Evolutionary conservation across 306 rosid genomes (phyloP).

Genomic region (Malus sylvestris): DNA sequence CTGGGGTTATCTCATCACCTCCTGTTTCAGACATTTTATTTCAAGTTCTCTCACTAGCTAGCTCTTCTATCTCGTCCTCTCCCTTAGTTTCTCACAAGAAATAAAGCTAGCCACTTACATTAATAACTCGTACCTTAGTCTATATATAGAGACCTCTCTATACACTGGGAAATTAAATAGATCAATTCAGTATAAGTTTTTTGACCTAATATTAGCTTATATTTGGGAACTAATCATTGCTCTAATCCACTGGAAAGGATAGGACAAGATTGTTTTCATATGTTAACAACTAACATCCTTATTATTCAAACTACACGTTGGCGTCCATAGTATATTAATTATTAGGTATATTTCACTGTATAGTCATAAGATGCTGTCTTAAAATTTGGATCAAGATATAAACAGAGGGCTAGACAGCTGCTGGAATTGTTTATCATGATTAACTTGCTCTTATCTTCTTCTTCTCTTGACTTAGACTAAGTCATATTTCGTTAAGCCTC

Average conservation of each 20-base stretch:
- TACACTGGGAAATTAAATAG: not conserved
- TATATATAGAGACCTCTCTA: not conserved
- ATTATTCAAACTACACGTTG: not conserved
- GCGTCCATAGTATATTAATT: not conserved
- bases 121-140: not conserved
- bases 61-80: not conserved
- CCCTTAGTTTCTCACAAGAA: not conserved
- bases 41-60: not conserved
- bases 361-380: not conserved
- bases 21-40: not conserved
- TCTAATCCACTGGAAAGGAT: not conserved
- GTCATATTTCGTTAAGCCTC: not conserved
- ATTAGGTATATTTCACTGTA: not conserved
- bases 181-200: not conserved
- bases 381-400: not conserved
- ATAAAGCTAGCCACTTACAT: not conserved
- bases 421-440: not conserved
- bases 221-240: not conserved
- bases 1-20: not conserved
- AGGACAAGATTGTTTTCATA: not conserved
- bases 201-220: not conserved
- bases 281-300: not conserved
- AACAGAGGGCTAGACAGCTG: not conserved
- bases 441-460: slow-evolving; percentile 1
- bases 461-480: slow-evolving; percentile 1